Evolutionary conservation across 371 early-diverging fungal genomes (phyloP).

Genomic region (Mucor circinelloides): DNA sequence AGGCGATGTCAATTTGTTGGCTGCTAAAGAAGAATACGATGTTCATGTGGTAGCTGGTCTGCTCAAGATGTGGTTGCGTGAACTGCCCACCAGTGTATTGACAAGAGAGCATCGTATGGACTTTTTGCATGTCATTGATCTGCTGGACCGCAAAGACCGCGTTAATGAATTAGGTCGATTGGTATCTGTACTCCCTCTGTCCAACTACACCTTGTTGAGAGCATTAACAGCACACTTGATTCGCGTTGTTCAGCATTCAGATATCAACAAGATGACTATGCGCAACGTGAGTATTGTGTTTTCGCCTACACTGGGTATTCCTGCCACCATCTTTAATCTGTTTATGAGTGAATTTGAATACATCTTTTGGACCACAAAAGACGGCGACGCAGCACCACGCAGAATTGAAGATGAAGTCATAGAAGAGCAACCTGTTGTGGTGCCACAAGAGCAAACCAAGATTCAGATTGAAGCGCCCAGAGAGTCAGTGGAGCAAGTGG

Average conservation of each 20-base stretch:
- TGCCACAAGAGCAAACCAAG: neutral
- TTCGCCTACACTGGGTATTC: conserved; percentile 71
- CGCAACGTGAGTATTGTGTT: conserved; percentile 79
- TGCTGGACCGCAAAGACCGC: conserved; percentile 62
- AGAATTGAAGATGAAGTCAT: conserved; percentile 27
- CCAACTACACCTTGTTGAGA: conserved; percentile 65
- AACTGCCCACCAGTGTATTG: conserved; percentile 75
- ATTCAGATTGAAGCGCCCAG: neutral
- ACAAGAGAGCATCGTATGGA: conserved; percentile 69
- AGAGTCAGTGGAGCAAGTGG: neutral
- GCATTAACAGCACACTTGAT: conserved; percentile 68
- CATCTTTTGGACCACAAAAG: conserved; percentile 59
- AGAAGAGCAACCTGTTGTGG: neutral
- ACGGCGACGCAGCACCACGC: conserved; percentile 39
- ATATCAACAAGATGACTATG: conserved; percentile 75
- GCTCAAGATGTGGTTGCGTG: conserved; percentile 83
- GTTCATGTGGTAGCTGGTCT: conserved; percentile 86
- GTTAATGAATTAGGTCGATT: conserved; percentile 62
- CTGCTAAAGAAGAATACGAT: conserved; percentile 62
- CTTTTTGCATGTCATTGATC: conserved; percentile 71
- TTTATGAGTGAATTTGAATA: conserved; percentile 72
- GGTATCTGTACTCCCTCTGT: conserved; percentile 56
- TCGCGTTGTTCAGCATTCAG: conserved; percentile 61
- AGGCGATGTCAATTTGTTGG: conserved; percentile 66
- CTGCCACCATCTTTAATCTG: conserved; percentile 69